A percentile compares a stretch with the other conserved stretches of the same genome.
phyloP scores from a whole-genome alignment of 129 eudicot species.

The Silybum marianum region DNA sequence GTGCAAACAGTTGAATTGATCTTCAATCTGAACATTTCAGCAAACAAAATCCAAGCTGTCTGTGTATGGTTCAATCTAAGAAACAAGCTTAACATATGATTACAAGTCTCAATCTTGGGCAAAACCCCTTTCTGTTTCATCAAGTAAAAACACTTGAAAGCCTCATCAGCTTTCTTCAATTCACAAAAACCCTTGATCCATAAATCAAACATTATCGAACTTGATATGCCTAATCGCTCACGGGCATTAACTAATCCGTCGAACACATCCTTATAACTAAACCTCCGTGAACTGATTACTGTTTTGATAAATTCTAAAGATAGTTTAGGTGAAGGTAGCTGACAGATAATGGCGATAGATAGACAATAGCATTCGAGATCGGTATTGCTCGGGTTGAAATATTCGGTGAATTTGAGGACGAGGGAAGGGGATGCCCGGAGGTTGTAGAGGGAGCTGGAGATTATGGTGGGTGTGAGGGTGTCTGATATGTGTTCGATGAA shows the following conservation, averaged over 20 bases:
- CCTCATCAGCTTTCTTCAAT: constrained; percentile 57
- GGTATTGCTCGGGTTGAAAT: constrained; percentile 32
- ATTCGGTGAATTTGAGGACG: constrained; percentile 41
- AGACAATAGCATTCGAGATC: constrained; percentile 42
- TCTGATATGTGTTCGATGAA: constrained; percentile 62
- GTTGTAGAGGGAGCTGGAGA: constrained; percentile 43
- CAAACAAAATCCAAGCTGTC: constrained; percentile 58
- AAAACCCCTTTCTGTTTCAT: constrained; percentile 41
- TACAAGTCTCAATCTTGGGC: constrained; percentile 61
- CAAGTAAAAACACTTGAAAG: constrained; percentile 46
- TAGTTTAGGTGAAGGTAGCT: constrained; percentile 35
- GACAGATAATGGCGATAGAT: constrained; percentile 49
- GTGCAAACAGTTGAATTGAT: constrained; percentile 50
- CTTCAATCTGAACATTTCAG: constrained; percentile 63
- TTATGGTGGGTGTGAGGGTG: constrained; percentile 51
- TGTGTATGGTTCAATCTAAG: constrained; percentile 38
- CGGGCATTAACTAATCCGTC: constrained; percentile 45
- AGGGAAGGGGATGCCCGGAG: constrained; percentile 49
- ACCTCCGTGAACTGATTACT: constrained; percentile 33
- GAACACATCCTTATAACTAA: constrained; percentile 32
- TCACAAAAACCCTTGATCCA: constrained; percentile 55
- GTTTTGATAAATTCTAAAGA: constrained; percentile 38
- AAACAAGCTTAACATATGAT: constrained; percentile 56
- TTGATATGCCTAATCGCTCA: constrained; percentile 33
- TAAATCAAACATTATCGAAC: constrained; percentile 47